Conservation (phyloP, 352 stramenopile species). For the Pythium inflatum region DNA sequence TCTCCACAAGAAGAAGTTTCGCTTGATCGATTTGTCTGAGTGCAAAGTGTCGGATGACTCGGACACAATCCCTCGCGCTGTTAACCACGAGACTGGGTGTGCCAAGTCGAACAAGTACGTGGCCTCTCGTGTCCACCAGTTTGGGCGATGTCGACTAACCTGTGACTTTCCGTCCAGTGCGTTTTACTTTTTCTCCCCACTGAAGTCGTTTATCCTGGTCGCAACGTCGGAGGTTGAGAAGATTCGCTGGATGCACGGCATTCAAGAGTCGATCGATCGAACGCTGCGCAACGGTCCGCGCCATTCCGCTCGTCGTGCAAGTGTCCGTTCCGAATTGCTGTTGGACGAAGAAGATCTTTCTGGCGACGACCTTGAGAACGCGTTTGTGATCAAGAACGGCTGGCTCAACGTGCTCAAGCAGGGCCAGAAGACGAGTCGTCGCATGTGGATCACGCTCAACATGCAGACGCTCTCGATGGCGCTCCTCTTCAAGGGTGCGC, state of each 20-base stretch:
- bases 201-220: conserved; percentile 88
- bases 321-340: conserved; percentile 63
- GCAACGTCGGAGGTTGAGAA: conserved; percentile 71
- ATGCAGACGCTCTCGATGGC: conserved; percentile 71
- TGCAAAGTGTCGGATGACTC: conserved; percentile 77
- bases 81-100: conserved; percentile 51
- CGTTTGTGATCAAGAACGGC: conserved; percentile 86
- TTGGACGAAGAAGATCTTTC: conserved; percentile 66
- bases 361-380: conserved; percentile 65
- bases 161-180: conserved; percentile 44
- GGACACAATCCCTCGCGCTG: conserved; percentile 67
- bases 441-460: conserved; percentile 81
- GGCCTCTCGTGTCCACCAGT: background rate
- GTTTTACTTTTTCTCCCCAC: conserved; percentile 85
- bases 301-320: conserved; percentile 45
- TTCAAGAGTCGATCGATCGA: conserved; percentile 66
- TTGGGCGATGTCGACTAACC: background rate
- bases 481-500: conserved; percentile 64
- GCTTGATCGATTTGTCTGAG: conserved; percentile 77
- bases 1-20: conserved; percentile 84
- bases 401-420: conserved; percentile 76
- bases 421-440: conserved; percentile 41
- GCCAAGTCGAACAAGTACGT: conserved; percentile 68
- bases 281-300: conserved; percentile 54
- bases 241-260: conserved; percentile 56